Conservation (phyloP, 139 green algal genomes). For the Zygnema circumcarinatum region DNA sequence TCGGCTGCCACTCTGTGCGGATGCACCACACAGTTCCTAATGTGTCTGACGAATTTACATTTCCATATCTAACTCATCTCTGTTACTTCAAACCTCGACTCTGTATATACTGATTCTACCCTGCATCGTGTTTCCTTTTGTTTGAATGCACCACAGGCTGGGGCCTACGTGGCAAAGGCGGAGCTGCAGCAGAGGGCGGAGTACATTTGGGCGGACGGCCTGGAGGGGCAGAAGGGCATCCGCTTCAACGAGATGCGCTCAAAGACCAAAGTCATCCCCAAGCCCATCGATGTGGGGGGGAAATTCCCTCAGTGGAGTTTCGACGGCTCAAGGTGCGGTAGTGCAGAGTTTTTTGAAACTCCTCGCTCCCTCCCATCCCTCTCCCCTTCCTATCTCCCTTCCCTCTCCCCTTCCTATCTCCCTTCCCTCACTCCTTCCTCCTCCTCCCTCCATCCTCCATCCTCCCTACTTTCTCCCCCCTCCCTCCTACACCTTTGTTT, state of each 20-base stretch:
- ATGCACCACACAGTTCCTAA: too few relatives aligned
- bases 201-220: constrained; percentile 84
- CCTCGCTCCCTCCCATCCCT: neutral
- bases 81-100: too few relatives aligned
- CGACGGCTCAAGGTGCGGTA: constrained; percentile 73
- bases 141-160: neutral
- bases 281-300: constrained; percentile 20
- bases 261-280: constrained; percentile 89
- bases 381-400: neutral
- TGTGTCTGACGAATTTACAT: too few relatives aligned
- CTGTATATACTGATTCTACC: neutral
- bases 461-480: too few relatives aligned
- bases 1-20: too few relatives aligned
- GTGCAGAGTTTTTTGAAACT: neutral
- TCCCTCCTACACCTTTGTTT: too few relatives aligned
- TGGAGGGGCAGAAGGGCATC: constrained; percentile 75
- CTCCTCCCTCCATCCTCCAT: too few relatives aligned
- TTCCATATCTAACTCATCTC: too few relatives aligned
- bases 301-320: constrained; percentile 88
- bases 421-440: too few relatives aligned
- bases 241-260: constrained; percentile 93
- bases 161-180: neutral
- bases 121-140: neutral
- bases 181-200: constrained; percentile 49
- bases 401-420: neutral